Base-by-base conservation (phyloP, 2,329 filamentous ascomycete species). In the Apiospora malaysiana region DNA sequence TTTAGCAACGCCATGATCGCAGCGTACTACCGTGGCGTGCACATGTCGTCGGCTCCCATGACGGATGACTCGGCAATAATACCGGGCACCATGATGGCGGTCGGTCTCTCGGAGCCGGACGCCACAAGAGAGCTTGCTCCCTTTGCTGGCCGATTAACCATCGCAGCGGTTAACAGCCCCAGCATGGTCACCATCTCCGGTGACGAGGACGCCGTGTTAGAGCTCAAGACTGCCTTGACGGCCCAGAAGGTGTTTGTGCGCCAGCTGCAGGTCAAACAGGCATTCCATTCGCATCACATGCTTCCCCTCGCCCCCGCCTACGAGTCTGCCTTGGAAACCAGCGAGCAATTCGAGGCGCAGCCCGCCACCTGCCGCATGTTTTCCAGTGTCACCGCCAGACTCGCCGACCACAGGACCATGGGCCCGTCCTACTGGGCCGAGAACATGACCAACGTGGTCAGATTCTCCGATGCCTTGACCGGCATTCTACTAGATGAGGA, bases 231-330 rank as follows among this genome's bases (percentile, higher is more conserved):
- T 1, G 37, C 74, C 40, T 71, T 2, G 59, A 47, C 0, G 66
- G 47, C 72, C 4, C 32, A 32, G 32, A 65, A 75, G 2, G 81
- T 75, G 66, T 83, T 83, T 68, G 78, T 79, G 0, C 76, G 82
- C 1, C 14, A 78, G 0, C 76, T 87, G 0, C 70, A 76, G 68
- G 81, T 87, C 0, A 83, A 86, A 56, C 84, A 80, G 0, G 85
- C 85, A 0, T 87, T 87, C 68, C 85, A 87, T 75, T 87, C 85
- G 0, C 80, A 79, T 1, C 85, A 87, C 73, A 87, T 87, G 85
- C 56, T 75, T 1, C 70, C 37, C 32, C 75, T 82, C 1, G 79
- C 81, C 0, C 72, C 46, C 0, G 71, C 78, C 68, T 85, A 85
- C 70, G 71, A 78, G 2, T n/a, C n/a, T n/a, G n/a, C n/a, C n/a